A percentile compares a stretch with the other conserved stretches of the same genome.
Conservation (phyloP, 257 asterid species). For the Nicotiana sylvestris region DNA sequence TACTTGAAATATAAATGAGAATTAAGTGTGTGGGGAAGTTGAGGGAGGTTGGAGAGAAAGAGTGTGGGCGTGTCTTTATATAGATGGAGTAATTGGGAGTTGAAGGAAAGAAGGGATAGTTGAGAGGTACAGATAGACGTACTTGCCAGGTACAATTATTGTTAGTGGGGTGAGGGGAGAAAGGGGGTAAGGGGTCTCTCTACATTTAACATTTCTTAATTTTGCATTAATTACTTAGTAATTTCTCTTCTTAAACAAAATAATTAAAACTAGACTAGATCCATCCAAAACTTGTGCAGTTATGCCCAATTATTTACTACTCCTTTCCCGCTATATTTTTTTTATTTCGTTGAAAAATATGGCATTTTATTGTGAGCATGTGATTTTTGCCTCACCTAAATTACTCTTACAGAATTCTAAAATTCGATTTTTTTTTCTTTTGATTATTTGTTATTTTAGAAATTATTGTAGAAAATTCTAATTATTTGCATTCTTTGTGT, state of each 20-base stretch:
- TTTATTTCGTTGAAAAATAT: background rate
- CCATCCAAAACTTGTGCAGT: background rate
- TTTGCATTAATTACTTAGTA: background rate
- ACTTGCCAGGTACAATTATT: conserved; percentile 46
- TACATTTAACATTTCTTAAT: background rate
- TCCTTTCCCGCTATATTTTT: background rate
- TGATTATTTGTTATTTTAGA: too few relatives aligned
- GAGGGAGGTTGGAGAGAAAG: background rate
- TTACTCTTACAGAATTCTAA: too few relatives aligned
- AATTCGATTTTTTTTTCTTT: too few relatives aligned
- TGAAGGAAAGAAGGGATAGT: conserved; percentile 14
- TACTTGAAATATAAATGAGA: background rate
- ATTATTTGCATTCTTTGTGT: too few relatives aligned
- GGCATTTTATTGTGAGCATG: background rate
- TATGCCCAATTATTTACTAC: background rate
- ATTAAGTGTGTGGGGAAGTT: conserved; percentile 4
- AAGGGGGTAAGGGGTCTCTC: background rate
- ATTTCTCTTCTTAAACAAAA: background rate
- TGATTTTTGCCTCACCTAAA: too few relatives aligned
- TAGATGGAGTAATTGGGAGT: conserved; percentile 8
- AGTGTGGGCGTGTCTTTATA: conserved; percentile 1
- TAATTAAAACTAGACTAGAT: background rate
- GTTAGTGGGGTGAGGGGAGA: background rate
- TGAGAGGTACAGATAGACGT: conserved; percentile 55
- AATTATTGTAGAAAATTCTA: too few relatives aligned